A percentile compares a stretch with the other conserved stretches of the same genome.
These are phyloP conservation scores for Thalassiosira mediterranea DNA, from an alignment of 352 stramenopile genomes.

Conservation along the genomic window DNA sequence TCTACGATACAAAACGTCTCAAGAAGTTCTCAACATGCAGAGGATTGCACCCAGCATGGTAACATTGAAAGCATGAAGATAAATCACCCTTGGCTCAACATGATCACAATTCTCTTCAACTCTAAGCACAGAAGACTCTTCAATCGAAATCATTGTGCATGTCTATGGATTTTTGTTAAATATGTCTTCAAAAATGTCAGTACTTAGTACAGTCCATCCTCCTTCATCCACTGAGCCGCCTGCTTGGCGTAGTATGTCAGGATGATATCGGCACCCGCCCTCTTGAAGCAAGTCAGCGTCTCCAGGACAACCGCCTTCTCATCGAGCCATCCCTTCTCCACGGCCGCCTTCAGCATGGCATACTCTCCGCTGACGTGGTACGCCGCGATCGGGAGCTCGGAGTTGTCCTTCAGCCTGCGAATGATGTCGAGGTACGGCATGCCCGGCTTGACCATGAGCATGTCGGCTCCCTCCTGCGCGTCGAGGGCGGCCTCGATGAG, in stretches of 20 bases:
- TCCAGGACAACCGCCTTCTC: conserved; percentile 88
- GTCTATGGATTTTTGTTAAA: too few species aligned
- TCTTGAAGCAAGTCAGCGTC: conserved; percentile 90
- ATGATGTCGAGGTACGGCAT: conserved; percentile 99
- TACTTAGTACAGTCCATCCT: conserved; percentile 86
- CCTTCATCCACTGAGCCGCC: conserved; percentile 88
- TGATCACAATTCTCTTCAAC: too few species aligned
- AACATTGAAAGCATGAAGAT: too few species aligned
- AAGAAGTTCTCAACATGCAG: too few species aligned
- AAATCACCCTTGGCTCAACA: too few species aligned
- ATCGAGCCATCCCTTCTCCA: conserved; percentile 88
- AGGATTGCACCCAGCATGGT: too few species aligned
- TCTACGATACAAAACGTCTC: too few species aligned
- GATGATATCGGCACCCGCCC: conserved; percentile 95
- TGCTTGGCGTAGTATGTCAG: conserved; percentile 97
- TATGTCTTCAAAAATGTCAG: too few species aligned
- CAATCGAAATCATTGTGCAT: too few species aligned
- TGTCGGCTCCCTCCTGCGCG: conserved; percentile 93
- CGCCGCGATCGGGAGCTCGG: conserved; percentile 93
- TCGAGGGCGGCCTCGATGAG: conserved; percentile 88
- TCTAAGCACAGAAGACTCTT: too few species aligned
- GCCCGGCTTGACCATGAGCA: conserved; percentile 98
- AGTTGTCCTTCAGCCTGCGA: conserved; percentile 89
- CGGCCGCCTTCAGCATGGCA: conserved; percentile 97
- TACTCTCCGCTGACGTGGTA: conserved; percentile 99